phyloP scores from a whole-genome alignment of 768 basidiomycete species.

The Tylopilus vinaceipallidus region DNA sequence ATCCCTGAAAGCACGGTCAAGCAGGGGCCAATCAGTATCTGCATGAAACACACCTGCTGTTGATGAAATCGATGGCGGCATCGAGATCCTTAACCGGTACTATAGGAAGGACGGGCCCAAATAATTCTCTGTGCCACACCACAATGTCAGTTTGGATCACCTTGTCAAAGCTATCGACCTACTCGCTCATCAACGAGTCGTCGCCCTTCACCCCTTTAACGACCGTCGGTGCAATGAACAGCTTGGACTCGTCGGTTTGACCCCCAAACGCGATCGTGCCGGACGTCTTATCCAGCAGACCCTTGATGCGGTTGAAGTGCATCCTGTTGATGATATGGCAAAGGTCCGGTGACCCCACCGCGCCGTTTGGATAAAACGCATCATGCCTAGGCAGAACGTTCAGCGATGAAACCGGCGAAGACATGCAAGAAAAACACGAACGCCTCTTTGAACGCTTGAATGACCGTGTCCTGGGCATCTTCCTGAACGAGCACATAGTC shows the following conservation, averaged over 20 bases:
- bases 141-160: not conserved
- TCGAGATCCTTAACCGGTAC: slow-evolving; percentile 68
- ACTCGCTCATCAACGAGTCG: slow-evolving; percentile 80
- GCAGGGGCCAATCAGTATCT: not conserved
- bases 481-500: slow-evolving; percentile 51
- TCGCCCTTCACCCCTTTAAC: slow-evolving; percentile 58
- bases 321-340: slow-evolving; percentile 50
- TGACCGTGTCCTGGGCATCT: slow-evolving; percentile 37
- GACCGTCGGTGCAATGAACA: slow-evolving; percentile 73
- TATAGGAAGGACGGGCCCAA: slow-evolving; percentile 79
- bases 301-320: slow-evolving; percentile 58
- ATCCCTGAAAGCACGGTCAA: slow-evolving; percentile 41
- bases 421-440: slow-evolving; percentile 25
- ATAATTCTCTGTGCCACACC: slow-evolving; percentile 71
- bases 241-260: slow-evolving; percentile 48
- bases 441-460: slow-evolving; percentile 42
- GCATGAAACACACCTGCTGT: slow-evolving; percentile 44
- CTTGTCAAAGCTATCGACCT: slow-evolving; percentile 25
- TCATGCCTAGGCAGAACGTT: slow-evolving; percentile 17
- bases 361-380: slow-evolving; percentile 42
- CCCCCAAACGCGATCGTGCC: slow-evolving; percentile 72
- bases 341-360: slow-evolving; percentile 43
- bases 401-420: not conserved
- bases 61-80: slow-evolving; percentile 69
- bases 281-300: slow-evolving; percentile 59